A percentile compares a stretch with the other conserved stretches of the same genome.
These are phyloP conservation scores for Leishmania braziliensis DNA, from an alignment of 208 protist species.

Conservation along the genomic window DNA sequence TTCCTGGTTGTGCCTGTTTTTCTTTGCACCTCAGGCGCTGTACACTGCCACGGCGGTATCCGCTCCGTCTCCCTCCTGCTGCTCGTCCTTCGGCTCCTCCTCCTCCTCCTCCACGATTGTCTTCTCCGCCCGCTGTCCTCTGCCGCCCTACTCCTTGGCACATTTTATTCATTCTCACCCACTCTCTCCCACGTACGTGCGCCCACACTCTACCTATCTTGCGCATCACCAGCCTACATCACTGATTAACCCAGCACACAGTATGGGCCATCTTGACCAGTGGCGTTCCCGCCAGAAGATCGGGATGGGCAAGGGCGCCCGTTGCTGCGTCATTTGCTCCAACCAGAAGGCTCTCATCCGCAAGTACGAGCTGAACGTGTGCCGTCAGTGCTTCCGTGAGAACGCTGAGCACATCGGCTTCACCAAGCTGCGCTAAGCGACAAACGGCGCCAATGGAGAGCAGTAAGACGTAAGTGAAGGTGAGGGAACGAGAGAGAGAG, in stretches of 20 bases:
- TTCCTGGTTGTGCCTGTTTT: not conserved
- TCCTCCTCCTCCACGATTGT: not conserved
- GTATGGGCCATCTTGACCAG: constrained; percentile 92
- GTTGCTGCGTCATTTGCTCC: constrained; percentile 91
- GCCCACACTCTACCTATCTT: constrained; percentile 4
- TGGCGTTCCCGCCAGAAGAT: constrained; percentile 94
- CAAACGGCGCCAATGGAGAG: not conserved
- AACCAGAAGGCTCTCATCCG: constrained; percentile 94
- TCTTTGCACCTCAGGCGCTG: not conserved
- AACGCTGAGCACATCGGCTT: constrained; percentile 92
- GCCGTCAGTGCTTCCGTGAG: constrained; percentile 95
- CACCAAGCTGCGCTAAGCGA: constrained; percentile 83
- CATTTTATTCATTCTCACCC: not conserved
- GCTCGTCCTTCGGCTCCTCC: not conserved
- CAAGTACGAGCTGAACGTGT: constrained; percentile 95
- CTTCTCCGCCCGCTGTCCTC: not conserved
- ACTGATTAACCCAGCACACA: constrained; percentile 17
- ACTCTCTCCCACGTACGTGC: not conserved
- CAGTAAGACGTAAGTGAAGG: not conserved
- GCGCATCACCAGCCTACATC: not conserved
- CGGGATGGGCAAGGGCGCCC: constrained; percentile 89
- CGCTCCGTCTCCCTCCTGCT: not conserved
- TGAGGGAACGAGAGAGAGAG: not conserved
- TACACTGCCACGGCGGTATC: constrained; percentile 1
- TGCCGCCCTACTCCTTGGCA: not conserved